These are phyloP conservation scores for Oxytropis ochrocephala DNA, from an alignment of 306 rosid species.

Conservation along the genomic window DNA sequence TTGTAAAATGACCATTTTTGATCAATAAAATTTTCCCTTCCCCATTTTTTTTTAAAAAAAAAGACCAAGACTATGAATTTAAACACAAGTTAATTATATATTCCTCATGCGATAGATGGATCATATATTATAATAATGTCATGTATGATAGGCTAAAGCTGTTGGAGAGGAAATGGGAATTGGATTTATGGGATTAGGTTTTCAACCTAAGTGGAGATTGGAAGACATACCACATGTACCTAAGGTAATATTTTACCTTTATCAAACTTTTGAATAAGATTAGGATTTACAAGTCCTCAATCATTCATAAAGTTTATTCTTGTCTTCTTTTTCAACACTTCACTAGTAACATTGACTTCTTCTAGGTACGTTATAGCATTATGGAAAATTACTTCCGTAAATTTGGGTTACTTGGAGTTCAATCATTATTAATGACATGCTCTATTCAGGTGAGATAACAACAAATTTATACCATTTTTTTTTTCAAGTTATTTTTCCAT, in stretches of 20 bases:
- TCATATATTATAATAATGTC: neutral
- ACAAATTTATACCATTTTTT: neutral
- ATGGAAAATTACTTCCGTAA: conserved; percentile 20
- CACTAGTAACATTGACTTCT: neutral
- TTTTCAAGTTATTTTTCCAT: neutral
- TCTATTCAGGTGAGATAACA: conserved; percentile 29
- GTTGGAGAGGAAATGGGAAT: conserved; percentile 89
- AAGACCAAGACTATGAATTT: no score
- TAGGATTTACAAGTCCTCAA: no score
- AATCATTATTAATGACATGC: conserved; percentile 18
- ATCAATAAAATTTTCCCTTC: no score
- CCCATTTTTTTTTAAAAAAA: no score
- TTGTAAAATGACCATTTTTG: no score
- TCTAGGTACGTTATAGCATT: conserved; percentile 23
- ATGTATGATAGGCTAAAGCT: conserved; percentile 58
- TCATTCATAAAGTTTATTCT: neutral
- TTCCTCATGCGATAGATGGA: neutral
- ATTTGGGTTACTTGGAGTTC: conserved; percentile 7
- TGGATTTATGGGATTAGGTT: conserved; percentile 80
- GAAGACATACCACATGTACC: conserved; percentile 68
- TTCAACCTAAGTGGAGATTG: conserved; percentile 68
- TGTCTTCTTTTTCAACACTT: neutral
- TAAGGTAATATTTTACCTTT: conserved; percentile 43
- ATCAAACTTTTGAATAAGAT: neutral
- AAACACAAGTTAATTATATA: neutral